Base-by-base conservation (phyloP, 208 protist species). In the Trypanosoma cruzi region DNA sequence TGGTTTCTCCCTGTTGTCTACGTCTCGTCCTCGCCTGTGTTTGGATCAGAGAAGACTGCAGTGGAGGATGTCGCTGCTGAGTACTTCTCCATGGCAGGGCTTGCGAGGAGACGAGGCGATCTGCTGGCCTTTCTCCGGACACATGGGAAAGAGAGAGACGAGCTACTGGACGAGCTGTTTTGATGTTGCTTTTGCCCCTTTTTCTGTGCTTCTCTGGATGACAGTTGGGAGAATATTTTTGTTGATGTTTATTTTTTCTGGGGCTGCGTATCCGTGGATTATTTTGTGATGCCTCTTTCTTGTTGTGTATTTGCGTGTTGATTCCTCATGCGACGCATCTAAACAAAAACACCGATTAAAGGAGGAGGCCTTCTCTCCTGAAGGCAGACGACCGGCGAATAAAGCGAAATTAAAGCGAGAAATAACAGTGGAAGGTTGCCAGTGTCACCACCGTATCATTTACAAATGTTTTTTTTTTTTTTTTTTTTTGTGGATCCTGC, bases 1-100 rank as follows among this genome's bases (percentile, higher is more conserved):
- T 71, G 63, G 66, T 92, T 80, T 54, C 10, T 96, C 4, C 90
- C 90, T 2, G 90, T 96, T n/a, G 87, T 94, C 22, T 96, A 96
- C 64, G 37, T 42, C 29, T 49, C 67, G 1, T 71, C 73, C 29
- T 71, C 65, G 13, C 82, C 86, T 4, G 79, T 96, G 3, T 96
- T 86, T 68, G 90, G 90, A 14, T 81, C 73, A 3, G 88, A 89
- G 58, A 77, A 83, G 74, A 56, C 61, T 2, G 60, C 71, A 13
- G 55, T 96, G 20, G 84, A 93, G 61, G 78, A 79, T 0, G 90
- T 88, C 2, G 77, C 87, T 13, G 57, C 54, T 54, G 84, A 94
- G 78, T 96, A 93, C 62, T 89, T 90, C 67, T 73, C 81, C 8
- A 94, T 96, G 88, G 79, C 82, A 66, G 77, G 71, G 22, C 28